A percentile compares a stretch with the other conserved stretches of the same genome.
Conservation (phyloP, 768 basidiomycete species). For the Lentinus brumalis region DNA sequence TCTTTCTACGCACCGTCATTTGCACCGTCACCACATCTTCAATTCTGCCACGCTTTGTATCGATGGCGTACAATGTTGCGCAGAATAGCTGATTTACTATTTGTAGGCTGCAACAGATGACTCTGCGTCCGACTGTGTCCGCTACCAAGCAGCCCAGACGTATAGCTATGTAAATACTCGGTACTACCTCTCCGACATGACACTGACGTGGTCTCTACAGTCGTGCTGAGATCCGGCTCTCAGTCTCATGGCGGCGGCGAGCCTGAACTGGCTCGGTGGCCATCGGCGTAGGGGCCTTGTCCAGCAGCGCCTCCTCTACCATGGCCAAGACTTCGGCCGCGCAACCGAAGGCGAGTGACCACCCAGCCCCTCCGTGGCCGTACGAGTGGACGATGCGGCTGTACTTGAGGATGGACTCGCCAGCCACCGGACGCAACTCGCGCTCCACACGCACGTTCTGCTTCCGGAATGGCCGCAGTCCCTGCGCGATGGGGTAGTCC, state of each 20-base stretch:
- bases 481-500: conserved; percentile 21
- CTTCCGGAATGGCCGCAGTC: conserved; percentile 19
- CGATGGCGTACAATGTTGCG: no score
- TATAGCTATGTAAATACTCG: no score
- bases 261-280: background rate
- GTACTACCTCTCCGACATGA: no score
- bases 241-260: background rate
- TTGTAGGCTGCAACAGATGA: no score
- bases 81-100: no score
- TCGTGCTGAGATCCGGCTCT: background rate
- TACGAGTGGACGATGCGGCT: conserved; percentile 27
- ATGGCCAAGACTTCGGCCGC: conserved; percentile 24
- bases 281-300: conserved; percentile 10
- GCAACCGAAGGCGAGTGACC: conserved; percentile 26
- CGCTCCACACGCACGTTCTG: conserved; percentile 24
- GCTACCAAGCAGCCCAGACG: no score
- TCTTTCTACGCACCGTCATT: no score
- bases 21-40: no score
- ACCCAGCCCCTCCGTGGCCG: conserved; percentile 26
- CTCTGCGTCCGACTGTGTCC: no score
- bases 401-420: conserved; percentile 2
- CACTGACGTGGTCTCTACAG: background rate
- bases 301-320: conserved; percentile 18
- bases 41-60: no score
- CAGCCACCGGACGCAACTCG: conserved; percentile 8